phyloP scores from a whole-genome alignment of 176 grass and related monocot species.

The Chloris gayana region DNA sequence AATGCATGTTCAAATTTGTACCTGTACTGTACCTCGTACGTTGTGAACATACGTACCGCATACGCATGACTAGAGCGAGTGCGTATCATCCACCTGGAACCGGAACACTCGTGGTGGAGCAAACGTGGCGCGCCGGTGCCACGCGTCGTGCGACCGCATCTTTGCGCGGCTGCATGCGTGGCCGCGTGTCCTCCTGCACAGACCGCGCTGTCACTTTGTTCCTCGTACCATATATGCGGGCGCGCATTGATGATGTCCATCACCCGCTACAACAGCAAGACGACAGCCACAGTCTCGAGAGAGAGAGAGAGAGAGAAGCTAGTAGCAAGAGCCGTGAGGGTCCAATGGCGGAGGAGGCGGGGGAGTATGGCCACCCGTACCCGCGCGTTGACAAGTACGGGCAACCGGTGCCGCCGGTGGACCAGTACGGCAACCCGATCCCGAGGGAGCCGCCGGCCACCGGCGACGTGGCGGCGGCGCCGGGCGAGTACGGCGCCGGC shows the following conservation, averaged over 20 bases:
- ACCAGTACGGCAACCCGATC: constrained; percentile 67
- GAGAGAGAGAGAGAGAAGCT: neutral
- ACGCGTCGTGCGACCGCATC: constrained; percentile 23
- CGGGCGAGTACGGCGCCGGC: constrained; percentile 23
- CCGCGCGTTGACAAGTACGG: constrained; percentile 73
- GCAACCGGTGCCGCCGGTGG: constrained; percentile 61
- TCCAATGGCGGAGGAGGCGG: constrained; percentile 45
- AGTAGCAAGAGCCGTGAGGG: no score
- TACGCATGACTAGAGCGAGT: no score
- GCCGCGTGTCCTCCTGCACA: constrained; percentile 8
- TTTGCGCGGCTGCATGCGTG: neutral
- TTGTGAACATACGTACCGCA: neutral
- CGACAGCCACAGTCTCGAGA: neutral
- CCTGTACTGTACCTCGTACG: neutral
- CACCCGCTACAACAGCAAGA: neutral
- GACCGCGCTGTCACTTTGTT: neutral
- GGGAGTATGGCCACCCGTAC: constrained; percentile 53
- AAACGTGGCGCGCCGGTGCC: constrained; percentile 19
- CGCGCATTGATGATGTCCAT: neutral
- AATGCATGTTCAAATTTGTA: no score
- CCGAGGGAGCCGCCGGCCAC: constrained; percentile 30
- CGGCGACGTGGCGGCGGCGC: neutral
- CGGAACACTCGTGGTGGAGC: neutral
- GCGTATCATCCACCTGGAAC: neutral
- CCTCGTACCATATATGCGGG: constrained; percentile 20